These are phyloP conservation scores for Solanum tarijense DNA, from an alignment of 257 asterid species.

Conservation along the genomic window DNA sequence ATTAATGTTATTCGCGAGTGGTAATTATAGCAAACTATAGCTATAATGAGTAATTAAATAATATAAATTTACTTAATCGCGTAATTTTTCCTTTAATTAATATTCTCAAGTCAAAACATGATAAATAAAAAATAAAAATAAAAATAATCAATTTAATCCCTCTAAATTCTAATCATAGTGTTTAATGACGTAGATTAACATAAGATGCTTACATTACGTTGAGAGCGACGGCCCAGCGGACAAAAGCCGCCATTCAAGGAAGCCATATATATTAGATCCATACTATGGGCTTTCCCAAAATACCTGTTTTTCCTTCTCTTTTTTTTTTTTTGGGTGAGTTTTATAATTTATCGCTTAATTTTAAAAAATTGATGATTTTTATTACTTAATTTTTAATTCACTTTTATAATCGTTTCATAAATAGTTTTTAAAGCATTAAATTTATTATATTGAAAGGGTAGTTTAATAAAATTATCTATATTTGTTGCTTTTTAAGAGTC, in stretches of 20 bases:
- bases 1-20: too few species aligned
- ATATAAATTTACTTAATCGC: too few species aligned
- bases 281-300: neutral
- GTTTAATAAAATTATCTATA: too few species aligned
- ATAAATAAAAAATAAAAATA: neutral
- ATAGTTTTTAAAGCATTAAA: too few species aligned
- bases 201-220: neutral
- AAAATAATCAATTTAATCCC: neutral
- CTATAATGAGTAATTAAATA: too few species aligned
- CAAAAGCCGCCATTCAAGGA: neutral
- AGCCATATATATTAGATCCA: neutral
- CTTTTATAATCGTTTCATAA: too few species aligned
- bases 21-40: too few species aligned
- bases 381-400: too few species aligned
- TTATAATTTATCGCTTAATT: neutral
- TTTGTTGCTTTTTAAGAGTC: too few species aligned
- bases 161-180: neutral
- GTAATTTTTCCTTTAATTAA: accelerated
- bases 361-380: too few species aligned
- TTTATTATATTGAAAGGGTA: too few species aligned
- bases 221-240: neutral
- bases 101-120: neutral
- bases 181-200: neutral
- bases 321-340: neutral
- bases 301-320: too few species aligned